Percentiles rank a stretch among this genome's conserved stretches.
phyloP scores from a whole-genome alignment of 805 yeast species.

The Kregervanrija pseudodelftensis region DNA sequence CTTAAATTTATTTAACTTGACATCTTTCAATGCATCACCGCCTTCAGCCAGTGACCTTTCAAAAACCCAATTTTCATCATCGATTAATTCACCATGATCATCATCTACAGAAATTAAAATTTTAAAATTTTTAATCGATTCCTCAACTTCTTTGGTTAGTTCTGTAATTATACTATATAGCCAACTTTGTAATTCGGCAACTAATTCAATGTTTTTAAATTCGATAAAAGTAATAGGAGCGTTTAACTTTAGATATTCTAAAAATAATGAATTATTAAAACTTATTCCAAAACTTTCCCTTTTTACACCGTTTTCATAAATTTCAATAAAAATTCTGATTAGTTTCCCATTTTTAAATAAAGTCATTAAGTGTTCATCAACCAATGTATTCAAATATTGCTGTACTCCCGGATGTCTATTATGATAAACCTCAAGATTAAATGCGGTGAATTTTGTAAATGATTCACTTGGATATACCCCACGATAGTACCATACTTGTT shows the following conservation, averaged over 20 bases:
- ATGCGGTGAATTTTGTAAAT: conserved; percentile 37
- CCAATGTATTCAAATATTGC: conserved; percentile 29
- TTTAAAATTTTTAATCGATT: conserved; percentile 13
- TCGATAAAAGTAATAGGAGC: conserved; percentile 6
- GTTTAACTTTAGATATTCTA: conserved; percentile 13
- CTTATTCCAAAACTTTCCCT: conserved; percentile 24
- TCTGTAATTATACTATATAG: conserved; percentile 20
- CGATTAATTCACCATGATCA: conserved; percentile 8
- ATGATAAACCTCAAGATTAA: conserved; percentile 35
- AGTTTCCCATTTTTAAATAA: conserved; percentile 18
- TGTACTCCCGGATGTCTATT: conserved; percentile 41
- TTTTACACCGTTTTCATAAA: conserved; percentile 6
- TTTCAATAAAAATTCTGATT: conserved; percentile 19
- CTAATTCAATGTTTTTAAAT: conserved; percentile 7
- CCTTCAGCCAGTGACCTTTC: conserved; percentile 5
- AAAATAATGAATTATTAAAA: conserved; percentile 21
- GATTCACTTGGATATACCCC: conserved; percentile 46
- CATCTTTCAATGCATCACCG: conserved; percentile 6
- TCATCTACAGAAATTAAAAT: conserved; percentile 17
- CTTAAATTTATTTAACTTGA: conserved; percentile 14
- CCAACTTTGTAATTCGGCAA: conserved; percentile 22
- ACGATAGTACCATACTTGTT: conserved; percentile 47
- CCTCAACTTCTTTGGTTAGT: conserved; percentile 3
- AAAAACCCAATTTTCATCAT: conserved; percentile 20
- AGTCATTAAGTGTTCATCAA: conserved; percentile 14